Conservation (phyloP, 768 basidiomycete species). For the Lactifluus rugatus region DNA sequence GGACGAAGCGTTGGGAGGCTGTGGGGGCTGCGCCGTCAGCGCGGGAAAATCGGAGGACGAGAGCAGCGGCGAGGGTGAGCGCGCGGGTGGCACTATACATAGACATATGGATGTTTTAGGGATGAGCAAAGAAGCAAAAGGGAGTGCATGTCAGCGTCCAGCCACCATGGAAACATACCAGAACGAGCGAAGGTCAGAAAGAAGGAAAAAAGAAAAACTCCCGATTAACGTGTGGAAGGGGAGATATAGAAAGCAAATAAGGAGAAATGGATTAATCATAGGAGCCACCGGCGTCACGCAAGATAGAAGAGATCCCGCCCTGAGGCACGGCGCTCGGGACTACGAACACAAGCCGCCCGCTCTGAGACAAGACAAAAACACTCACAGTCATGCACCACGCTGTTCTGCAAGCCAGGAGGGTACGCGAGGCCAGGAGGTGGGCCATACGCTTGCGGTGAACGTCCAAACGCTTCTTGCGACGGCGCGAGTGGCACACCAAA, state of each 20-base stretch:
- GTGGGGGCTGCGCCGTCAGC: constrained; percentile 35
- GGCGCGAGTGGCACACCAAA: constrained; percentile 4
- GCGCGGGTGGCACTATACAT: constrained; percentile 18
- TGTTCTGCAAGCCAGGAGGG: constrained; percentile 27
- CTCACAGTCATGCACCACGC: constrained; percentile 20
- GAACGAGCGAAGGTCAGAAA: constrained; percentile 5
- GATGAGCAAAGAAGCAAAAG: constrained; percentile 19
- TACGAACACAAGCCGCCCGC: constrained; percentile 1
- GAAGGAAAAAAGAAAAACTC: not conserved
- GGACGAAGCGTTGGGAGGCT: constrained; percentile 25
- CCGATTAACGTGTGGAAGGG: not conserved
- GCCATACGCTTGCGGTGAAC: constrained; percentile 25
- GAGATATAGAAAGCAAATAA: not conserved
- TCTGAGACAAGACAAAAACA: not conserved
- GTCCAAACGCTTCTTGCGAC: constrained; percentile 6
- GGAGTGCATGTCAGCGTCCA: constrained; percentile 18
- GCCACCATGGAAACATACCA: constrained; percentile 14
- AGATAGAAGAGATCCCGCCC: not conserved
- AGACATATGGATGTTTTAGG: constrained; percentile 22
- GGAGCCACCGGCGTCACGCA: not conserved
- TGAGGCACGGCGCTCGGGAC: constrained; percentile 15
- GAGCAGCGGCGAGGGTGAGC: constrained; percentile 33
- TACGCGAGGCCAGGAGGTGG: constrained; percentile 61
- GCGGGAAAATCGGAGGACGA: constrained; percentile 74
- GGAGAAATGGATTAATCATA: not conserved